A percentile compares a stretch with the other conserved stretches of the same genome.
phyloP scores from a whole-genome alignment of 192 early-diverging fungal species.

The Piromyces finnis region DNA sequence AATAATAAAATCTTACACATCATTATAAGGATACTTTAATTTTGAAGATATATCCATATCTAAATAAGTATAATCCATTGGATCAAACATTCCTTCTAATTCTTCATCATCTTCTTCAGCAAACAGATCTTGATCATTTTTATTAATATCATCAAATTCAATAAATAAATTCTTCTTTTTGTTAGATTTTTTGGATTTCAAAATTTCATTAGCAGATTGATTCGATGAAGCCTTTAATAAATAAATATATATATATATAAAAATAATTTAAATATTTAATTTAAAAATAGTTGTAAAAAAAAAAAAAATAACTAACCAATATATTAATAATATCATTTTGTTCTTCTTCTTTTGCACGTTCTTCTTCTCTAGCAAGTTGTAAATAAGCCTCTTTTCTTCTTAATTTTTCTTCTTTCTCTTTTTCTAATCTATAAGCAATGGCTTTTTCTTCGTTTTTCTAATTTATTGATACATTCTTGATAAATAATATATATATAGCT shows the following conservation, averaged over 20 bases:
- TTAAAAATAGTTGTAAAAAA: too few relatives aligned
- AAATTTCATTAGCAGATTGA: conserved; percentile 5
- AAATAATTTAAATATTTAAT: not conserved
- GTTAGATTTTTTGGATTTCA: not conserved
- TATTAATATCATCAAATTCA: not conserved
- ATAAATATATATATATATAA: not conserved
- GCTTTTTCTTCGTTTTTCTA: conserved; percentile 19
- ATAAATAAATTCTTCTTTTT: conserved; percentile 6
- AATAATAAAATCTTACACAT: conserved; percentile 22
- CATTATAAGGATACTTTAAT: conserved; percentile 18
- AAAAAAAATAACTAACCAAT: not conserved
- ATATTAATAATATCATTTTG: conserved; percentile 5
- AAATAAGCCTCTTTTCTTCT: conserved; percentile 31
- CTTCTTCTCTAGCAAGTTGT: conserved; percentile 23
- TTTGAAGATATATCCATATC: conserved; percentile 8
- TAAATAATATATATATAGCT: too few relatives aligned
- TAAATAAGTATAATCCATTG: conserved; percentile 24
- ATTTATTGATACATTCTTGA: not conserved
- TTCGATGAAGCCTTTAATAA: conserved; percentile 9
- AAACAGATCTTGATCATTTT: conserved; percentile 3
- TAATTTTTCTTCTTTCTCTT: conserved; percentile 31
- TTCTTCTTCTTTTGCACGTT: conserved; percentile 24
- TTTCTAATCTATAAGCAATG: conserved; percentile 9
- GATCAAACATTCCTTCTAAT: conserved; percentile 16
- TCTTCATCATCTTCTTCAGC: conserved; percentile 3